These are phyloP conservation scores for Backusella morwellensis DNA, from an alignment of 192 early-diverging fungal genomes.

Conservation along the genomic window DNA sequence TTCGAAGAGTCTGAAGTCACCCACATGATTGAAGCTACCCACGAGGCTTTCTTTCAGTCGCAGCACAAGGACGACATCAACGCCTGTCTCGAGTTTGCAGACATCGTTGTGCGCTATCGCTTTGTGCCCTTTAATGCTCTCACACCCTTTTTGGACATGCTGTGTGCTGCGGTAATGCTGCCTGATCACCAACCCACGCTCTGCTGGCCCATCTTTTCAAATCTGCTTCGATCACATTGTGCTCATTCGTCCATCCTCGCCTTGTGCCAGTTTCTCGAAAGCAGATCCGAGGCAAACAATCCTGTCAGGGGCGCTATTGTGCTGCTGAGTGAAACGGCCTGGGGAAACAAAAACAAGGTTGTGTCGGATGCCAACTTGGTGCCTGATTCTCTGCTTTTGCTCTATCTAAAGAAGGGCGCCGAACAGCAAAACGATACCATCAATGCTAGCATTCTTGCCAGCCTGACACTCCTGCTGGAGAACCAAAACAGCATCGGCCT, in stretches of 20 bases:
- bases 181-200: background rate
- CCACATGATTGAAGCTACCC: conserved; percentile 42
- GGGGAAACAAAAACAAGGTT: conserved; percentile 38
- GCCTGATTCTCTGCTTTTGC: conserved; percentile 27
- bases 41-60: conserved; percentile 39
- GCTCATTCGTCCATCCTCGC: conserved; percentile 55
- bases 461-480: conserved; percentile 6
- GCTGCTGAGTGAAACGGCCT: conserved; percentile 54
- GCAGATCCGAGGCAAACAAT: conserved; percentile 9
- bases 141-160: conserved; percentile 46
- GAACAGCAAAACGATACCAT: conserved; percentile 9
- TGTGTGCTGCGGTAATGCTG: conserved; percentile 41
- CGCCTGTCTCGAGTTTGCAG: conserved; percentile 47
- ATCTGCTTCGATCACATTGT: conserved; percentile 62
- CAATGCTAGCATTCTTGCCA: conserved; percentile 21
- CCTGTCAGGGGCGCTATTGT: conserved; percentile 55
- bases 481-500: conserved; percentile 15
- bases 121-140: conserved; percentile 49
- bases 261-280: conserved; percentile 52
- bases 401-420: conserved; percentile 29
- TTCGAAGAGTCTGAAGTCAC: conserved; percentile 56
- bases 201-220: conserved; percentile 58
- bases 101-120: conserved; percentile 55
- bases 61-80: conserved; percentile 41
- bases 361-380: conserved; percentile 23